Evolutionary conservation across 2,329 filamentous ascomycete genomes (phyloP), one percentile per base, ranked within the genome.

Genomic region (Ascochyta lentis): DNA sequence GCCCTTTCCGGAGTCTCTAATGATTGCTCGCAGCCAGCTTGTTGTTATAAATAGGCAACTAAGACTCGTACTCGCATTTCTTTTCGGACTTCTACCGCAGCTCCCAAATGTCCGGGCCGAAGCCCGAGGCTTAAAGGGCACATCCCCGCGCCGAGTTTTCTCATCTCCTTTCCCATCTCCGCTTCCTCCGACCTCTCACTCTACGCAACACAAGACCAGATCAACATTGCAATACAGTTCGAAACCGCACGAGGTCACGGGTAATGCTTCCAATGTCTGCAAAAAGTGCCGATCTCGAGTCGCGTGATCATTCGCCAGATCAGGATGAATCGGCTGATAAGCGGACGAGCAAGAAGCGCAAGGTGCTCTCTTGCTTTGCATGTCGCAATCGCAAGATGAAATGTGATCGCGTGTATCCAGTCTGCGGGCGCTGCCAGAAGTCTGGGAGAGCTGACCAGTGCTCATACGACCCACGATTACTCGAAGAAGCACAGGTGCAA

Each of bases 311-410:
- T 37, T 70, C 72, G 39, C 69, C 69, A 13, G 67, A 74, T 39
- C 58, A 63, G 19, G 55, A 71, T 45, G 67, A 49, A 6, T 58
- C 63, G 4, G 48, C 66, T 24, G 76, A 77, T n/a, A 80, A 79
- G 55, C 77, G 78, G 24, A 58, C 62, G 5, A 69, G 68, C 49
- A 75, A 74, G 58, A 76, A 79, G 54, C 71, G 79, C 16, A 80
- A 80, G 63, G 78, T 79, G 15, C 64, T 81, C 8, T 80, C 78
- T 2, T 81, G 78, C 58, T 79, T 76, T 58, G 76, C 79, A 12
- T 81, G 79, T 67, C 74, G 78, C 46, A 73, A 73, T 39, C 71
- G 78, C n/a, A 80, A 80, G 60, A 75, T 81, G 60, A 78, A 79
- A 60, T 80, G 79, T 61, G 79, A 80, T 60, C 76, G 78, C 35